phyloP scores from a whole-genome alignment of 768 basidiomycete genomes.

The Pisolithus marmoratus region DNA sequence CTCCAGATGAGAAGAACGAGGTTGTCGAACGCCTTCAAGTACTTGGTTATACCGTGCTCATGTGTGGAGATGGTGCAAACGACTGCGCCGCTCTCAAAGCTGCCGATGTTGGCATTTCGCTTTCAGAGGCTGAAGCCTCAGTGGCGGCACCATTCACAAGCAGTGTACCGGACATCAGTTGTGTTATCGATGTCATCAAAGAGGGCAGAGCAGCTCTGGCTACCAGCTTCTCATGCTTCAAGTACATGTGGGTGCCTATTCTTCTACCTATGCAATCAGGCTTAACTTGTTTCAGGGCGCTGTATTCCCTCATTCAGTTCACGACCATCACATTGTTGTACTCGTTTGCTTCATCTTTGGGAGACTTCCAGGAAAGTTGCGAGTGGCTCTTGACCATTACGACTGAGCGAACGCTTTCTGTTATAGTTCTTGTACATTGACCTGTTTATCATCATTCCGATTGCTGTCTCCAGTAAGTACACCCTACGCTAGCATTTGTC shows the following conservation, averaged over 20 bases:
- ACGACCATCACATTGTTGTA: constrained; percentile 96
- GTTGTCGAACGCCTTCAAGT: constrained; percentile 90
- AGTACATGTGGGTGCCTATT: constrained; percentile 79
- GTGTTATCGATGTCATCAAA: constrained; percentile 93
- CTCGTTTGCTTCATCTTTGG: constrained; percentile 92
- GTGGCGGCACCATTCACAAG: constrained; percentile 98
- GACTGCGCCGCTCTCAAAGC: constrained; percentile 98
- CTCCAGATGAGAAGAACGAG: constrained; percentile 98
- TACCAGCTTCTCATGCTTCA: constrained; percentile 99
- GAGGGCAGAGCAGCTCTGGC: constrained; percentile 95
- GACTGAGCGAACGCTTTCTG: constrained; percentile 4
- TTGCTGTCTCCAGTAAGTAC: constrained; percentile 88
- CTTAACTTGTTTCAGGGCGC: constrained; percentile 57
- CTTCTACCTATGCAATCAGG: background rate
- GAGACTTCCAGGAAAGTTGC: constrained; percentile 82
- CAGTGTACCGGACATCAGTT: constrained; percentile 88
- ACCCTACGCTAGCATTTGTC: background rate
- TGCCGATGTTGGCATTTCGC: constrained; percentile 93
- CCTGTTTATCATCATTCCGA: constrained; percentile 94
- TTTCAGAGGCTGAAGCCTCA: constrained; percentile 97
- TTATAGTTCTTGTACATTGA: constrained; percentile 92
- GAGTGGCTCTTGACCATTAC: background rate
- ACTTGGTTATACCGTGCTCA: constrained; percentile 92
- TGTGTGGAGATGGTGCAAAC: constrained; percentile 99
- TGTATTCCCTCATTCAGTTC: constrained; percentile 98